Base-by-base conservation (phyloP, 2,329 filamentous ascomycete species). In the Ophiostoma quercus region DNA sequence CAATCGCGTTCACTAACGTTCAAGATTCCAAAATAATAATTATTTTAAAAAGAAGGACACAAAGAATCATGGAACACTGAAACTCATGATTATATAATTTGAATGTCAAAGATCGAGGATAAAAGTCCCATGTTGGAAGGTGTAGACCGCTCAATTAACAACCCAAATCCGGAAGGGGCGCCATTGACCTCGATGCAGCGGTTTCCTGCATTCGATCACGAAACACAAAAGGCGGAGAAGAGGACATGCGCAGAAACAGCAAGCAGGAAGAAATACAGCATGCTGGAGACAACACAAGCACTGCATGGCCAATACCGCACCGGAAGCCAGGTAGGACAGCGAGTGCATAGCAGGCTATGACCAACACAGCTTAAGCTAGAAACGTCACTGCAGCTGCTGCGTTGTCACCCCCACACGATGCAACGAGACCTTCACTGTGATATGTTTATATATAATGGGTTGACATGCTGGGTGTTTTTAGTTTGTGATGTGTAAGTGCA, bases 301-400 rank as follows among this genome's bases (percentile, higher is more conserved):
- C 19, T 12, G 62, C 16, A n/a, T 39, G 8, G 19, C 62, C 22
- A 29, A 39, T 37, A 19, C 9, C 2, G 16, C 19, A 39, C n/a
- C 19, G 7, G n/a, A 57, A n/a, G 8, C 4, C 29, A 39, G 60
- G 14, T 34, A 63, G 25, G 29, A 37, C 60, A 63, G 32, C 29
- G 57, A 62, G n/a, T 41, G 62, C 62, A 8, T 39, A 41, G 47
- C 34, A 41, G 62, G 34, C 62, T 41, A 63, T n/a, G 62, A 47
- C 60, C 39, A 62, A 54, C 29, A 25, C 25, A 69, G 63, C 25
- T 67, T 41, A 67, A 41, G 32, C 47, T 63, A 5, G 54, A 69
- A 67, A 69, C 65, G 68, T 69, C 65, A 67, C 19, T 41, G 62
- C 62, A 41, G 60, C 5, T 63, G 32, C 60, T 63, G 60, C 34